Percentiles rank a stretch among this genome's conserved stretches.
These are phyloP conservation scores for Alternaria infectoria DNA, from an alignment of 2,329 filamentous ascomycete genomes.

Conservation along the genomic window DNA sequence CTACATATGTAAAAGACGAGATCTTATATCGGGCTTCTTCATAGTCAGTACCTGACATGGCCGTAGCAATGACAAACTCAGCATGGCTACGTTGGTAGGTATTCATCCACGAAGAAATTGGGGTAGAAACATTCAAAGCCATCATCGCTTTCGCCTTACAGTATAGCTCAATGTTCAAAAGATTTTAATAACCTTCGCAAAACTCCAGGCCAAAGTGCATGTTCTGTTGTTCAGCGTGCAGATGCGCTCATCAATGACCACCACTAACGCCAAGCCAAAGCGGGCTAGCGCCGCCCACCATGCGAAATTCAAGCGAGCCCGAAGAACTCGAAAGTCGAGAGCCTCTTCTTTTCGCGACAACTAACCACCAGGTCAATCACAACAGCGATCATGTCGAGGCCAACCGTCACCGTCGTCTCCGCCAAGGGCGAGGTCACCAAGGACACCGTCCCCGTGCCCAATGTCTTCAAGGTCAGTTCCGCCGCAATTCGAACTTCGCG, in stretches of 20 bases:
- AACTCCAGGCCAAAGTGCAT: neutral
- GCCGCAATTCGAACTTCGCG: conserved; percentile 18
- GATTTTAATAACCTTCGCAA: neutral
- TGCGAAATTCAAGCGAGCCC: conserved; percentile 1
- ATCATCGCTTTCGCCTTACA: neutral
- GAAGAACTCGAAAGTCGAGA: conserved; percentile 8
- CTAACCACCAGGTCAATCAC: conserved; percentile 41
- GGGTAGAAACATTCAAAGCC: neutral
- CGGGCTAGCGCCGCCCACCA: neutral
- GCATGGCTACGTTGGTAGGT: neutral
- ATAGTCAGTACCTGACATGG: neutral
- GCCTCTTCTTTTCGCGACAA: conserved; percentile 21
- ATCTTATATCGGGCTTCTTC: neutral
- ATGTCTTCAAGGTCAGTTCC: conserved; percentile 77
- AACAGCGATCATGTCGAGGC: conserved; percentile 72
- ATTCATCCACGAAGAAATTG: neutral
- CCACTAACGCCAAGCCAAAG: neutral
- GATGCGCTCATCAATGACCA: neutral
- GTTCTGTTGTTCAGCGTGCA: neutral
- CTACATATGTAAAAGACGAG: neutral
- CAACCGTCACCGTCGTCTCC: conserved; percentile 96
- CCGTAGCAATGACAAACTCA: neutral
- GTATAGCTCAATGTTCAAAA: neutral
- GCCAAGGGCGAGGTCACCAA: conserved; percentile 93
- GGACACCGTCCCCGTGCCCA: conserved; percentile 88